These are phyloP conservation scores for Arthroderma sp. DNA, from an alignment of 2,329 filamentous ascomycete genomes.

Conservation along the genomic window DNA sequence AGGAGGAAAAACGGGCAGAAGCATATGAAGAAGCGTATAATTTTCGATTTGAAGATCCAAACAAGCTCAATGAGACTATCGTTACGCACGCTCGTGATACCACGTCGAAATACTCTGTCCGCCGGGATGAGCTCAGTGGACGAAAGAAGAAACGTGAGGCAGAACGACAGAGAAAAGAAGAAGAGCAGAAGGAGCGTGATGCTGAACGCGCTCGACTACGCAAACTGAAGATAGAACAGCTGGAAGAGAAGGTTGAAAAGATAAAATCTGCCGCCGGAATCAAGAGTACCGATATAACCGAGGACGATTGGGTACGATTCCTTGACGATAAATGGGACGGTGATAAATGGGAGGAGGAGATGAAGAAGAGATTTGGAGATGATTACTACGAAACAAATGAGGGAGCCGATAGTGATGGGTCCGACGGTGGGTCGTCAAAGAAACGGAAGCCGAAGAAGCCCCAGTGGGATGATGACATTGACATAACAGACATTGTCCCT, in stretches of 20 bases:
- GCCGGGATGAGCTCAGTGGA: slow-evolving; percentile 65
- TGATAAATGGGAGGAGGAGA: slow-evolving; percentile 78
- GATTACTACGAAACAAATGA: slow-evolving; percentile 70
- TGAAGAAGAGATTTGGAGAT: slow-evolving; percentile 78
- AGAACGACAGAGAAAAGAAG: slow-evolving; percentile 64
- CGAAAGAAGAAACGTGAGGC: slow-evolving; percentile 67
- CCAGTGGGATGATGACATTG: slow-evolving; percentile 92
- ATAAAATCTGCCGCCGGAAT: slow-evolving; percentile 83
- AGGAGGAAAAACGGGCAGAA: slow-evolving; percentile 61
- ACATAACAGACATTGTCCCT: slow-evolving; percentile 82
- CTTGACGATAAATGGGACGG: slow-evolving; percentile 83
- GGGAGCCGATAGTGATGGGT: slow-evolving; percentile 34
- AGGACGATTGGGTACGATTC: slow-evolving; percentile 74
- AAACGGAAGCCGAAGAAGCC: slow-evolving; percentile 64
- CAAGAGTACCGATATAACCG: slow-evolving; percentile 49
- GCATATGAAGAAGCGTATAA: slow-evolving; percentile 91
- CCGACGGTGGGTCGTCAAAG: slow-evolving; percentile 33
- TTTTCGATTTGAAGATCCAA: slow-evolving; percentile 84
- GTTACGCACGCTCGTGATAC: slow-evolving; percentile 82
- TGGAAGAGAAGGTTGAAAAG: slow-evolving; percentile 71
- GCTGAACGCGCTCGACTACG: slow-evolving; percentile 72
- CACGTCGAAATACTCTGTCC: slow-evolving; percentile 66
- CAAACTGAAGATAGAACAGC: slow-evolving; percentile 81
- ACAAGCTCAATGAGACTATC: slow-evolving; percentile 74
- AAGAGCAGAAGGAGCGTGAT: slow-evolving; percentile 59